A percentile compares a stretch with the other conserved stretches of the same genome.
Conservation (phyloP, 2,329 filamentous ascomycete genomes). For the Thelonectria rubi region DNA sequence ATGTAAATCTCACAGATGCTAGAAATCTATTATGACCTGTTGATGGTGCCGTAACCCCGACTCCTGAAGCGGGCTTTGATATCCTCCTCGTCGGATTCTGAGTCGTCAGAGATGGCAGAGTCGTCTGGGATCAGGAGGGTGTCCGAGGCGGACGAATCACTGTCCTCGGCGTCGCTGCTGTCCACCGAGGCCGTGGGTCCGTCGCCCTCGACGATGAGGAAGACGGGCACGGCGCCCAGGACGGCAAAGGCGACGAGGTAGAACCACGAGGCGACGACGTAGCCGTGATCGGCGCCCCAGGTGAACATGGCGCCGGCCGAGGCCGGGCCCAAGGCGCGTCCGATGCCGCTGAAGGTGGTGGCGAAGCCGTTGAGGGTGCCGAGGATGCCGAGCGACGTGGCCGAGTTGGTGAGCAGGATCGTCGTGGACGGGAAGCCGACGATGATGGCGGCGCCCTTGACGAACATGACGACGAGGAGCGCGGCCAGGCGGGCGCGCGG, state of each 20-base stretch:
- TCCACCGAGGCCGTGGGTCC: constrained; percentile 61
- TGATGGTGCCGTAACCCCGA: constrained; percentile 36
- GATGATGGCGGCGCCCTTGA: constrained; percentile 80
- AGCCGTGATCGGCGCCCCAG: constrained; percentile 77
- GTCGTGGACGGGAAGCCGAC: constrained; percentile 90
- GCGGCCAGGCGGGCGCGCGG: constrained; percentile 61
- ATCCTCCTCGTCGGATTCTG: constrained; percentile 33
- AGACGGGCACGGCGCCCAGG: constrained; percentile 75
- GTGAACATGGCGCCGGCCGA: constrained; percentile 77
- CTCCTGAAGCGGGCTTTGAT: constrained; percentile 18
- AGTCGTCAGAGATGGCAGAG: constrained; percentile 35
- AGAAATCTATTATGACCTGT: neutral
- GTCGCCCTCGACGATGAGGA: constrained; percentile 77
- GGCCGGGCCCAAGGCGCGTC: constrained; percentile 81
- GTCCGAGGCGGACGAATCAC: constrained; percentile 29
- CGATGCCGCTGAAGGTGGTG: constrained; percentile 82
- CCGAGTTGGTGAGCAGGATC: constrained; percentile 90
- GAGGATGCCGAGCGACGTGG: constrained; percentile 74
- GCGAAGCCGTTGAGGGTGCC: constrained; percentile 93
- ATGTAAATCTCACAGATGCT: neutral
- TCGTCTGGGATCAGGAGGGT: constrained; percentile 35
- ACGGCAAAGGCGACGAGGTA: constrained; percentile 71
- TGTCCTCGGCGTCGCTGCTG: constrained; percentile 45
- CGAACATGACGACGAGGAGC: constrained; percentile 74
- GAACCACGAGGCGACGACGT: constrained; percentile 85